Base-by-base conservation (phyloP, 805 yeast species). In the Saccharomycopsis sp. region DNA sequence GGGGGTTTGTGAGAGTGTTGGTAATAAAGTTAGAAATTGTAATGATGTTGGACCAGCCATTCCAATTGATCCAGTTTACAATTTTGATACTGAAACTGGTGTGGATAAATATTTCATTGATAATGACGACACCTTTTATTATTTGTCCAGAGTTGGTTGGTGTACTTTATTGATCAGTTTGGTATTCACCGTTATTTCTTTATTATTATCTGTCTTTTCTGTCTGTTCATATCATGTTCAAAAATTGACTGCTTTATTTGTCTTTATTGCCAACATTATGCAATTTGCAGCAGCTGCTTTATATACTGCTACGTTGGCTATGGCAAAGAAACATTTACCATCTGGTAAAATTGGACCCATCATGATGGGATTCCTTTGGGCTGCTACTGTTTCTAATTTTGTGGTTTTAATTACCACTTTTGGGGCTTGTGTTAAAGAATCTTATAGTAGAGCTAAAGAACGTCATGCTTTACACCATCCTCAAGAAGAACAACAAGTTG, bases 31-130 rank as follows among this genome's bases (percentile, higher is more conserved):
- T 59, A 34, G 50, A 21, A 55, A 66, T 49, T 86, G 86, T 61
- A 57, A 75, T 33, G 44, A 58, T 18, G 69, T 69, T 53, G 55
- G 59, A 34, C 81, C 96, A 14, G 96, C 84, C n/a, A 79, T 69
- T 61, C 86, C 95, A 32, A 75, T 87, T 56, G 81, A 94, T 19
- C 96, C 96, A 21, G 71, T 60, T 36, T 76, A 74, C 52, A 84
- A 85, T 63, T 86, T 86, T 52, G 70, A 67, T 35, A 66, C 78
- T 54, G 34, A 39, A 19, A 36, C 41, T 10, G 19, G 23, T 17
- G 37, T 45, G 14, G 44, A 44, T 5, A 17, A 54, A 2, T 60
- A 62, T 19, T 77, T 86, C 51, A 50, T 62, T 39, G 50, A 58
- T 26, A 56, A 67, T 55, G 66, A 73, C 47, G 64, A 70, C 49